Percentiles rank a stretch among this genome's conserved stretches.
phyloP scores from a whole-genome alignment of 805 yeast species.

The Deakozyma indianensis region DNA sequence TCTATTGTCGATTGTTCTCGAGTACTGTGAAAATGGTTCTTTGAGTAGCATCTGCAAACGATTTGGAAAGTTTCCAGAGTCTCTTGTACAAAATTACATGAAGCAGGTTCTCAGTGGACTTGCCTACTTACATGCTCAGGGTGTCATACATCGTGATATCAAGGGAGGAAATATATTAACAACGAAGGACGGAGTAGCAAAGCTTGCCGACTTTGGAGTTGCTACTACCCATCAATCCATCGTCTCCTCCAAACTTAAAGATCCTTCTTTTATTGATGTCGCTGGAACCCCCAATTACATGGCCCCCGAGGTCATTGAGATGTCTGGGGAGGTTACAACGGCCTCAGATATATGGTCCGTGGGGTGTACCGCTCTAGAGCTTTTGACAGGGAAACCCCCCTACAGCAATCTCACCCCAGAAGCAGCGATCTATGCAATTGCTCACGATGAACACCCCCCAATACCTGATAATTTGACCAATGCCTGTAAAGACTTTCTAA shows the following conservation, averaged over 20 bases:
- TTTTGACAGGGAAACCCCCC: slow-evolving; percentile 79
- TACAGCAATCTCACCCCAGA: slow-evolving; percentile 61
- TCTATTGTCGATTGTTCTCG: slow-evolving; percentile 45
- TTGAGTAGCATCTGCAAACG: slow-evolving; percentile 37
- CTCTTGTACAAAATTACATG: slow-evolving; percentile 34
- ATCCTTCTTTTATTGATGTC: slow-evolving; percentile 13
- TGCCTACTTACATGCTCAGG: slow-evolving; percentile 52
- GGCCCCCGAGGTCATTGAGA: slow-evolving; percentile 90
- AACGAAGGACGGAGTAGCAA: slow-evolving; percentile 47
- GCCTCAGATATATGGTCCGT: slow-evolving; percentile 78
- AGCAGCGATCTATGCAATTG: slow-evolving; percentile 76
- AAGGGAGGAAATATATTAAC: slow-evolving; percentile 62
- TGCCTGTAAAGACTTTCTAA: slow-evolving; percentile 40
- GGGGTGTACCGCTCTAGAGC: slow-evolving; percentile 88
- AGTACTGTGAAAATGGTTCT: slow-evolving; percentile 52
- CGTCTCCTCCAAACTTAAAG: slow-evolving; percentile 3
- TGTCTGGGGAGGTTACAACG: slow-evolving; percentile 64
- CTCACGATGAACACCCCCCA: slow-evolving; percentile 57
- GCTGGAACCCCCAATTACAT: slow-evolving; percentile 96
- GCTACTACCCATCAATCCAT: slow-evolving; percentile 29
- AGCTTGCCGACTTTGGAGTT: slow-evolving; percentile 68
- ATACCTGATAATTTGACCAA: slow-evolving; percentile 36
- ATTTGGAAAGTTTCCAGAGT: slow-evolving; percentile 43
- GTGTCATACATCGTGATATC: slow-evolving; percentile 64
- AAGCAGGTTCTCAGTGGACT: slow-evolving; percentile 45